These are phyloP conservation scores for Ganoderma sinense DNA, from an alignment of 1,284 basidiomycete species.

Conservation along the genomic window DNA sequence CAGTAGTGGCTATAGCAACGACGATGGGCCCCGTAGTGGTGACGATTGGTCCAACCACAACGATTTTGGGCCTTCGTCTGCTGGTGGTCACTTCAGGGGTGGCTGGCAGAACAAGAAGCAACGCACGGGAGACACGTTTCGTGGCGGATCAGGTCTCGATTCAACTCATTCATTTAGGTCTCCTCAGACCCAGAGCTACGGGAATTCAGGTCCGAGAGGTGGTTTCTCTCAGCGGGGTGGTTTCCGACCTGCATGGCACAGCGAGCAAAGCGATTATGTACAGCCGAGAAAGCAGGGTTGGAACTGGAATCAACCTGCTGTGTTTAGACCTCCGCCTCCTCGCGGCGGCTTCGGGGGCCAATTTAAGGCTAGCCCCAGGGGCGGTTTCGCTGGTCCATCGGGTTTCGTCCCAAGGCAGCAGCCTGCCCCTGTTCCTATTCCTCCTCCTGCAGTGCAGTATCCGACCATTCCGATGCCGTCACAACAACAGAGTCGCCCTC, in stretches of 20 bases:
- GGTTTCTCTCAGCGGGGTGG: background rate
- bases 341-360: conserved; percentile 12
- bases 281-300: conserved; percentile 10
- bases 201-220: background rate
- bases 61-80: background rate
- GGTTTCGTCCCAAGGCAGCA: conserved; percentile 4
- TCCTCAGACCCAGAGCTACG: background rate
- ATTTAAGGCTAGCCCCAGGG: conserved; percentile 23
- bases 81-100: background rate
- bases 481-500: background rate
- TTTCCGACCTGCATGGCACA: background rate
- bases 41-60: conserved; percentile 13
- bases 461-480: background rate
- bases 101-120: conserved; percentile 27
- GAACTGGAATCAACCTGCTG: conserved; percentile 3
- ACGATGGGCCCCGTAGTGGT: background rate
- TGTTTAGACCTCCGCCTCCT: conserved; percentile 21
- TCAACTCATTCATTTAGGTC: background rate
- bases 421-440: conserved; percentile 5
- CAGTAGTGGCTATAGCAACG: background rate
- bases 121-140: conserved; percentile 8
- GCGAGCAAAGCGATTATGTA: conserved; percentile 9
- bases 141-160: background rate
- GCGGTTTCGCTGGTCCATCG: conserved; percentile 9
- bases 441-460: conserved; percentile 3